A percentile compares a stretch with the other conserved stretches of the same genome.
phyloP scores from a whole-genome alignment of 2,329 filamentous ascomycete genomes.

The Aspergillus sp. region DNA sequence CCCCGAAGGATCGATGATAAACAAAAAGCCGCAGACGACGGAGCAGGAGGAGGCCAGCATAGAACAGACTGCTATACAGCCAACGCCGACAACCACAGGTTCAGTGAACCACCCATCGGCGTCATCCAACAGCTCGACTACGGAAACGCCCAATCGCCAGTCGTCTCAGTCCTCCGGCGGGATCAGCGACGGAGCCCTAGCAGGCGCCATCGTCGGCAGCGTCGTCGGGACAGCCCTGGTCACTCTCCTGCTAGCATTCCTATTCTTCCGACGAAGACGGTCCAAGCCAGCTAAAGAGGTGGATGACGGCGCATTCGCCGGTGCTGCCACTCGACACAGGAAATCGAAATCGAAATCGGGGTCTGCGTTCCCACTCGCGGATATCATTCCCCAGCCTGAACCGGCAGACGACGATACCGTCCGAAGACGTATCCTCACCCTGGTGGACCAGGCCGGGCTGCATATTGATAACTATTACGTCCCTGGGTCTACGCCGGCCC shows the following conservation, averaged over 20 bases:
- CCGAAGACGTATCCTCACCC: constrained; percentile 22
- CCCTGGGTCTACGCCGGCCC: neutral
- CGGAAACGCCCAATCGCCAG: neutral
- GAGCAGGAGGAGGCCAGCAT: no score
- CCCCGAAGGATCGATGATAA: no score
- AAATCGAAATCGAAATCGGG: neutral
- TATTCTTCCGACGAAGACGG: constrained; percentile 21
- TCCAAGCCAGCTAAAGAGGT: neutral
- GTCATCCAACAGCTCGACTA: neutral
- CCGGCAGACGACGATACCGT: constrained; percentile 31
- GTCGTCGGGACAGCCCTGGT: constrained; percentile 23
- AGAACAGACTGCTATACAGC: no score
- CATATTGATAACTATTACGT: constrained; percentile 41
- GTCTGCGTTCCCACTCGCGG: neutral
- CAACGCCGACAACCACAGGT: no score
- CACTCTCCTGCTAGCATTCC: constrained; percentile 18
- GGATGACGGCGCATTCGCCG: no score
- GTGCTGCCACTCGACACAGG: neutral
- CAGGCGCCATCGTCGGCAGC: constrained; percentile 27
- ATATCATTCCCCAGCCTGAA: constrained; percentile 25
- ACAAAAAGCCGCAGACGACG: no score
- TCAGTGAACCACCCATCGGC: neutral
- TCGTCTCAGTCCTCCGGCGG: neutral
- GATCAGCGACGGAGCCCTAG: constrained; percentile 21
- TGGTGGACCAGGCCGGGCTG: constrained; percentile 35